Base-by-base conservation (phyloP, 2,329 filamentous ascomycete genomes). In the Ustilaginoidea virens region DNA sequence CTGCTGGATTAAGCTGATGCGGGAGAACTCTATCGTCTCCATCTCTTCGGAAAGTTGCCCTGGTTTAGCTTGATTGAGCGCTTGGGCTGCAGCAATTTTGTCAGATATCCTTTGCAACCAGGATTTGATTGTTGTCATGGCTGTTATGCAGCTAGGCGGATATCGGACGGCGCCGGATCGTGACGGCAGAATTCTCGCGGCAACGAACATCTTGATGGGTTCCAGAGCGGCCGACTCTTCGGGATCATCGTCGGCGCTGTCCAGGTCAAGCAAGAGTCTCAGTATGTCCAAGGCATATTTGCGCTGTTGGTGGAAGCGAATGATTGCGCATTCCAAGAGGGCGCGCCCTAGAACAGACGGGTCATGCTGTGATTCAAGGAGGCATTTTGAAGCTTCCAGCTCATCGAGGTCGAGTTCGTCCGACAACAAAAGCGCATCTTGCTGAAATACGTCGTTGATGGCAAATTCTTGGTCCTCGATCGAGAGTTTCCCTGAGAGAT, bases 321-420 rank as follows among this genome's bases (percentile, higher is more conserved):
- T 80, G 38, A 94, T 70, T 34, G 80, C 80, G 41, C 79, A 78
- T 48, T 86, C 75, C 31, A 83, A 64, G 34, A 81, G 64, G 3
- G 81, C 66, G 15, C 81, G 72, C 35, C 82, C 82, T 5, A 85
- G 61, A 11, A 69, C 61, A 25, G 69, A 62, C 11, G 73, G 64
- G 40, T 86, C 76, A 21, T 73, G 66, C 46, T 81, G 69, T 12
- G 80, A 74, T 31, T 77, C 74, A 29, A 92, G 59, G 33, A 92
- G 71, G 28, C 90, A 68, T 39, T 69, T 66, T 7, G 83, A 80
- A 12, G 87, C 79, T 42, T 90, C 72, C 33, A 92, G 50, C 53
- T 98, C 92, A 54, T 98, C 86, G 29, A 98, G 63, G 44, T 93
- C 76, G 36, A 94, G 63, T 41, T 83, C 81, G 51, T 96, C 86